Base-by-base conservation (phyloP, 768 basidiomycete genomes). In the Candolleomyces aberdarensis region DNA sequence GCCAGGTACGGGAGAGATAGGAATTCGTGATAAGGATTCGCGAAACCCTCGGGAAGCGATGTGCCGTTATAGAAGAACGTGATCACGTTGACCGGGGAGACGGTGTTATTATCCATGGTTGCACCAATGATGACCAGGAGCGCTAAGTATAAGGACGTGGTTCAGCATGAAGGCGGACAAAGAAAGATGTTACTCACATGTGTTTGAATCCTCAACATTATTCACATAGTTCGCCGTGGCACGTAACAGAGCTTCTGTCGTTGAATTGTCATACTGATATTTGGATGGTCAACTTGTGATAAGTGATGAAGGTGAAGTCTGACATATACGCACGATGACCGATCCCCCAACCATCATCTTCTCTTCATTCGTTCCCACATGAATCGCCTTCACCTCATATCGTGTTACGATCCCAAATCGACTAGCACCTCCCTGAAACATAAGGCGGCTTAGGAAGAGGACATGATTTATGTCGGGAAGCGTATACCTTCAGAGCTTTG, bases 341-440 rank as follows among this genome's bases (percentile, higher is more conserved):
- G 70, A 44, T 0, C 78, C 80, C 7, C 80, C 80, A 63, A 71
- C 78, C 66, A 70, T 78, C 39, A 66, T 68, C 58, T 75, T 75
- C 40, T 77, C 72, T 8, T 70, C 71, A 26, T 67, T 69, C 9
- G 73, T 75, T 3, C 77, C 80, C 6, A 75, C 76, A 58, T 76
- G 76, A 9, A 76, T 69, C 15, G 77, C 74, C 36, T 72, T 61
- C 10, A 81, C 69, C 50, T 76, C 76, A 57, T 78, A 80, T 20
- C 78, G 67, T 14, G 79, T 79, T 17, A 79, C 77, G 48, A 81
- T 79, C 2, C 78, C 79, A 62, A 80, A 78, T 11, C 78, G 71
- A 66, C 76, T 80, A 3, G 70, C 78, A n/a, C 78, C 78, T 5
- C 79, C 79, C 59, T 60, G 22, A 14, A 26, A 39, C 26, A 20